Evolutionary conservation across 1,284 basidiomycete genomes (phyloP).

Genomic region (Leccinum fuscescens): DNA sequence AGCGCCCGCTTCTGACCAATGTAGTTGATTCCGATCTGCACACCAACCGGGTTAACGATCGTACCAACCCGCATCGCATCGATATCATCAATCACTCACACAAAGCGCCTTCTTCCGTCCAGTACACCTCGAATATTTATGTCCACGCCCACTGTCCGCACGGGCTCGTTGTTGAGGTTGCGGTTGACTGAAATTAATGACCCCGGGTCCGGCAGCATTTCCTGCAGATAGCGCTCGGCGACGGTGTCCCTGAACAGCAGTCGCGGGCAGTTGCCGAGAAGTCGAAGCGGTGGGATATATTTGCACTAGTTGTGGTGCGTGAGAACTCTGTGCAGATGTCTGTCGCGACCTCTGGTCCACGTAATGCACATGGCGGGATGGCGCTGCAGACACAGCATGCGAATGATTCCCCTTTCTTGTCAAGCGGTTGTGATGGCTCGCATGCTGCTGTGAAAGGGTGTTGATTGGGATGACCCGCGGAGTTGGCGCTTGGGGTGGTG

Average conservation of each 20-base stretch:
- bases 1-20: conserved; percentile 59
- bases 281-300: conserved; percentile 3
- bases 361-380: conserved; percentile 31
- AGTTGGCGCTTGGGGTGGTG: background rate
- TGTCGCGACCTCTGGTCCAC: conserved; percentile 17
- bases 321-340: conserved; percentile 7
- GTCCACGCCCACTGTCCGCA: conserved; percentile 18
- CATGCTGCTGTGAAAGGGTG: conserved; percentile 6
- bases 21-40: conserved; percentile 79
- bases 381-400: conserved; percentile 15
- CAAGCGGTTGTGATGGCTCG: background rate
- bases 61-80: background rate
- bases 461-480: conserved; percentile 2
- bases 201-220: conserved; percentile 1
- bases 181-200: conserved; percentile 2
- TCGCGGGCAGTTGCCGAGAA: background rate
- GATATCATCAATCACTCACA: conserved; percentile 40
- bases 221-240: conserved; percentile 25
- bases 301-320: background rate
- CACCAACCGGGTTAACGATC: background rate
- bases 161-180: conserved; percentile 3
- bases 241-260: conserved; percentile 16
- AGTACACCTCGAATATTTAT: conserved; percentile 67
- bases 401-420: conserved; percentile 3
- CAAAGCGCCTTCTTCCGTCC: conserved; percentile 72